These are phyloP conservation scores for Trichoderma semiorbis DNA, from an alignment of 2,329 filamentous ascomycete genomes.

Conservation along the genomic window DNA sequence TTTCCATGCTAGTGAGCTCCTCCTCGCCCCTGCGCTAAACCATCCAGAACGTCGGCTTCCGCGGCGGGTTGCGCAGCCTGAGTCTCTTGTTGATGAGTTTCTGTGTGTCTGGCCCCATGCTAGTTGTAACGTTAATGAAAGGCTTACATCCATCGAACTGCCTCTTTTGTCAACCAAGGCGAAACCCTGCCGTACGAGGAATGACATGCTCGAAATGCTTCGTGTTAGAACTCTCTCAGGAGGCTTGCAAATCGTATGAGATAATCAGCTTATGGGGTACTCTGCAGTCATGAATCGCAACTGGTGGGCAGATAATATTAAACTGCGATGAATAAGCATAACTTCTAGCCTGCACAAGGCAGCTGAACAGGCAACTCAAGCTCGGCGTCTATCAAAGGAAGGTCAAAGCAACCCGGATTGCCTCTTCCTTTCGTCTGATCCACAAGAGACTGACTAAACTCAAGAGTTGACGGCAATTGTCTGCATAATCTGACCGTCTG, in stretches of 20 bases:
- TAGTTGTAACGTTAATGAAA: constrained; percentile 15
- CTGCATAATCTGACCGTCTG: background rate
- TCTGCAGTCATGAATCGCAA: background rate
- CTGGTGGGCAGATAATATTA: background rate
- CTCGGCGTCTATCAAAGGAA: background rate
- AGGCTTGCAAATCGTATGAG: background rate
- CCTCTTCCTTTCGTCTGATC: background rate
- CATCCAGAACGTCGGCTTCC: background rate
- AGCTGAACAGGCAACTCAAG: background rate
- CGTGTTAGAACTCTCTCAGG: background rate
- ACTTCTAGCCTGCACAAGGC: background rate
- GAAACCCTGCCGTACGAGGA: background rate
- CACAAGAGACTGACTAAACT: background rate
- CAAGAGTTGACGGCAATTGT: background rate
- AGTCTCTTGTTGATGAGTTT: background rate
- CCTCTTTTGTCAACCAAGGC: background rate
- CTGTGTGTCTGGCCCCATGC: background rate
- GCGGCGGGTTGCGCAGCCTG: background rate
- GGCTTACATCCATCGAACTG: constrained; percentile 9
- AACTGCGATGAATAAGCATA: background rate
- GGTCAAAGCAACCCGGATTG: background rate
- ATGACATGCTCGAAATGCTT: background rate
- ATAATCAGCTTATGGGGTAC: background rate
- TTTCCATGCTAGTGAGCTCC: background rate
- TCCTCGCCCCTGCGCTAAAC: background rate